Evolutionary conservation across 169 alveolate species (phyloP).

Genomic region (Theileria parva): DNA sequence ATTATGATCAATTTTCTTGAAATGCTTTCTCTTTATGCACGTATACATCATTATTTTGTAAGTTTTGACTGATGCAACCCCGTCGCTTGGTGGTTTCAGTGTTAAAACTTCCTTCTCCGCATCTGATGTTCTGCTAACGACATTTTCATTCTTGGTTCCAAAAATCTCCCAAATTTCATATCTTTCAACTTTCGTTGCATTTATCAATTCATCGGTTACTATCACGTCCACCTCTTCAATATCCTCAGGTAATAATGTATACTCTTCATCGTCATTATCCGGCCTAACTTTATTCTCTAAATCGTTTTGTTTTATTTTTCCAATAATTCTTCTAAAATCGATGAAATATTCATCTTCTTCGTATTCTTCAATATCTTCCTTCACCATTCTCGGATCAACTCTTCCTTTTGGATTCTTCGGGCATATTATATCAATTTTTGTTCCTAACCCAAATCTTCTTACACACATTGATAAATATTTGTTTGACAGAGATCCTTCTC

Average conservation of each 20-base stretch:
- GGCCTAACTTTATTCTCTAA: neutral
- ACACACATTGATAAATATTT: conserved; percentile 8
- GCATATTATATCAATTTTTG: neutral
- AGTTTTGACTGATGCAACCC: neutral
- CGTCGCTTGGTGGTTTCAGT: neutral
- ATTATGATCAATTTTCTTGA: neutral
- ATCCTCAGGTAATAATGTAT: neutral
- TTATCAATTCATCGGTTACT: neutral
- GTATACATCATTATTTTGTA: neutral
- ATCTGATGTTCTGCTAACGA: neutral
- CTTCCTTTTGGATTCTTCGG: conserved; percentile 5
- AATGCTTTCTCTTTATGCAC: neutral
- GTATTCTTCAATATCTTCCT: neutral
- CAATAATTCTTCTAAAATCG: neutral
- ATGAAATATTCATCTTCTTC: neutral
- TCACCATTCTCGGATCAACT: neutral
- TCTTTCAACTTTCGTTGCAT: neutral
- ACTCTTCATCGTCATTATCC: neutral
- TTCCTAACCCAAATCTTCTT: neutral
- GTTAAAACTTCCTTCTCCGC: neutral
- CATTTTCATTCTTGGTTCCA: conserved; percentile 8
- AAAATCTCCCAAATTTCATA: neutral
- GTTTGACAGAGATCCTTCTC: neutral
- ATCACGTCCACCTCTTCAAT: neutral
- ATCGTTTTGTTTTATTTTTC: neutral